Conservation (phyloP, 768 basidiomycete species). For the Rhodotorula diobovata region DNA sequence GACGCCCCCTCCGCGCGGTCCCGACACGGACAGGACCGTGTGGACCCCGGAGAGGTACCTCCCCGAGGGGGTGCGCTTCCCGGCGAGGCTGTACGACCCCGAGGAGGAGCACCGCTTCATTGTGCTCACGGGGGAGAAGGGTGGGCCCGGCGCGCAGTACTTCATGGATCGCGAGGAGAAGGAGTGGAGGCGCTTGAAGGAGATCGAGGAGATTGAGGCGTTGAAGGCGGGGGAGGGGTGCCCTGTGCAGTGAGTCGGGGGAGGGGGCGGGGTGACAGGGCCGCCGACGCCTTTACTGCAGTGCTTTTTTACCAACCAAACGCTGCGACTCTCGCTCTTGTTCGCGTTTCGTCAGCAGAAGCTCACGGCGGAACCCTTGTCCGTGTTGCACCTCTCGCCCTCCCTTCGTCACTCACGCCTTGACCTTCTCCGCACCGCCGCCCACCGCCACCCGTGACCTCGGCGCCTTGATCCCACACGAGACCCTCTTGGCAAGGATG, state of each 20-base stretch:
- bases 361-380: too few relatives aligned
- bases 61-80: not conserved
- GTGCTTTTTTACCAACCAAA: too few relatives aligned
- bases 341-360: too few relatives aligned
- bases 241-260: not conserved
- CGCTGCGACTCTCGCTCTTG: too few relatives aligned
- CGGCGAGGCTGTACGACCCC: not conserved
- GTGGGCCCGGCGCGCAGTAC: not conserved
- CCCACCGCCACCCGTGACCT: not conserved
- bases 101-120: not conserved
- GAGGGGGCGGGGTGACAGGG: too few relatives aligned
- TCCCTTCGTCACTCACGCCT: not conserved
- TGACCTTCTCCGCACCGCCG: not conserved
- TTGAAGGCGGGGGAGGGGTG: not conserved
- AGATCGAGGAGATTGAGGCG: not conserved
- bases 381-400: too few relatives aligned
- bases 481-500: constrained; percentile 55
- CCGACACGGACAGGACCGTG: not conserved
- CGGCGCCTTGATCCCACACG: constrained; percentile 51
- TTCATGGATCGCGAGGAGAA: constrained; percentile 1
- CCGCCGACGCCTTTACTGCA: too few relatives aligned
- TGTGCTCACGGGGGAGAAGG: constrained; percentile 2
- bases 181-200: not conserved
- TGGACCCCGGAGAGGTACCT: constrained; percentile 11
- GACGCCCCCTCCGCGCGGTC: not conserved